Base-by-base conservation (phyloP, 345 rosid genomes). In the Eucalyptus virginea region DNA sequence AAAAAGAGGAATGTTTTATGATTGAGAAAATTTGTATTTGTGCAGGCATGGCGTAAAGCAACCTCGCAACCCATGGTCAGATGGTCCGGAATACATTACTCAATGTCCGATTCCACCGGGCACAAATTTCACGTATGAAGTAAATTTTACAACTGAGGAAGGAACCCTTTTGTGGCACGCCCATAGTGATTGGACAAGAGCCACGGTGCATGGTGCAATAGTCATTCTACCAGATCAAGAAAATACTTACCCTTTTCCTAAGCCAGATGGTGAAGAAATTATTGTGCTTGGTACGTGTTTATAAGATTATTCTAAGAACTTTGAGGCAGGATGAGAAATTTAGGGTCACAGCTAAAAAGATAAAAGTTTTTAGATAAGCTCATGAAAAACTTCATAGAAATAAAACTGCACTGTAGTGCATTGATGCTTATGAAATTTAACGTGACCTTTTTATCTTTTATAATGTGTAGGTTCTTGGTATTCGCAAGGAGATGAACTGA, bases 1-100 rank as follows among this genome's bases (percentile, higher is more conserved):
- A 86, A 48, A 23, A 86, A 19, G 83, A 37, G 45, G 45, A 3
- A 40, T 21, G 3, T 11, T 6, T 37, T 21, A 40, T 19, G 14
- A 37, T 19, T 10, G 23, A n/a, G 37, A 49, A 45, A 47, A 26
- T 5, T 45, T n/a, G 49, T 45, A 6, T 21, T 87, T 42, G 9
- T 42, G 19, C 32, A 89, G 91, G 91, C 92, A 91, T 30, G 92
- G 91, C 42, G 91, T 89, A 32, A 89, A 69, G 54, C 91, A 89
- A n/a, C 92, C 90, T 14, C 72, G 92, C 32, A 89, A 91, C 69
- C 91, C 93, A n/a, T 92, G 92, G 93, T 90, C 90, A 40, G 91
- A 92, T 85, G 92, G 93, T 45, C 93, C 92, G 8, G 93, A 83
- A 40, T 86, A 91, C 47, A 86, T 92, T 12, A 91, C 92, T 50